Evolutionary conservation across 306 rosid species (phyloP).

Genomic region (Vigna trinervia): DNA sequence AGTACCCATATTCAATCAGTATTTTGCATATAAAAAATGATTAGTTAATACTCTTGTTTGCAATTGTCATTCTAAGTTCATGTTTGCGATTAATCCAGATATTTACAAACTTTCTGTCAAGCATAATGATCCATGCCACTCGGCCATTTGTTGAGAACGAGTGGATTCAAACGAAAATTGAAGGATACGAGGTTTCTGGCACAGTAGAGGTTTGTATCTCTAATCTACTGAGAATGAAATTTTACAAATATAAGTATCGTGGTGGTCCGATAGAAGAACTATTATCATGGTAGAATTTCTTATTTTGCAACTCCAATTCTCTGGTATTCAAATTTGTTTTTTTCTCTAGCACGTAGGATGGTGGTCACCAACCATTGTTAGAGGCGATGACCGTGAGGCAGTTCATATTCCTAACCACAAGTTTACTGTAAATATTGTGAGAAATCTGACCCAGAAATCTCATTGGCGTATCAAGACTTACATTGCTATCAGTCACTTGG

Average conservation of each 20-base stretch:
- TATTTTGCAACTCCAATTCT: slow-evolving; percentile 29
- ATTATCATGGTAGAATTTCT: slow-evolving; percentile 33
- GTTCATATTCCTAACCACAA: slow-evolving; percentile 98
- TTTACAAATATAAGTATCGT: slow-evolving; percentile 26
- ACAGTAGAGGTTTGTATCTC: slow-evolving; percentile 86
- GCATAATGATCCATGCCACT: slow-evolving; percentile 95
- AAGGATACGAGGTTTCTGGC: slow-evolving; percentile 99
- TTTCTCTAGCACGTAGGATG: slow-evolving; percentile 91
- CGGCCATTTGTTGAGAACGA: slow-evolving; percentile 88
- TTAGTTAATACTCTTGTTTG: slow-evolving; percentile 29
- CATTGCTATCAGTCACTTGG: slow-evolving; percentile 92
- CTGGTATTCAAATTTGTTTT: slow-evolving; percentile 16
- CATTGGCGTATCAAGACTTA: slow-evolving; percentile 98
- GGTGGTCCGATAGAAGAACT: slow-evolving; percentile 13
- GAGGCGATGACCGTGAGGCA: slow-evolving; percentile 99
- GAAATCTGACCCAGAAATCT: slow-evolving; percentile 93
- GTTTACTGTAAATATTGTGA: slow-evolving; percentile 94
- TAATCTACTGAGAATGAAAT: slow-evolving; percentile 21
- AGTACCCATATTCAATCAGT: slow-evolving; percentile 32
- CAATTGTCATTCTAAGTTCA: slow-evolving; percentile 39
- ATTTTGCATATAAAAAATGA: neutral
- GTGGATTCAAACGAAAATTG: slow-evolving; percentile 97
- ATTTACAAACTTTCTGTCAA: slow-evolving; percentile 95
- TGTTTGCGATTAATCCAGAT: slow-evolving; percentile 68
- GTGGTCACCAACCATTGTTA: slow-evolving; percentile 98